Percentiles rank a stretch among this genome's conserved stretches.
These are phyloP conservation scores for Pleurotus tuoliensis DNA, from an alignment of 768 basidiomycete species.

Conservation along the genomic window DNA sequence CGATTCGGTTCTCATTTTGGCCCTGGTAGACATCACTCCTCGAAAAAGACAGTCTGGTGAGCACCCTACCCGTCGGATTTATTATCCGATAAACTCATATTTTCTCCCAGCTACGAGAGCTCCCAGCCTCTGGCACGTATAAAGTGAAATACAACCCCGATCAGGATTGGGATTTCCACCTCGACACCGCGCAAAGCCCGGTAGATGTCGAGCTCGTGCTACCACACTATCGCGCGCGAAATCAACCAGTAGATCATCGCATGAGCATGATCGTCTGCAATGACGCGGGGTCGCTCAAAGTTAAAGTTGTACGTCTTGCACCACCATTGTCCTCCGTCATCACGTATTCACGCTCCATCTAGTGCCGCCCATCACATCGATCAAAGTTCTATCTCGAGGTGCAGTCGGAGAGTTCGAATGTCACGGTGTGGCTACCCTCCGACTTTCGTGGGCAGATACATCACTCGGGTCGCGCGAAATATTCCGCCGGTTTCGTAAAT, in stretches of 20 bases:
- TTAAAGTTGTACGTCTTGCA: conserved; percentile 61
- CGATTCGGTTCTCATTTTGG: background rate
- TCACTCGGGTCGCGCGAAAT: conserved; percentile 45
- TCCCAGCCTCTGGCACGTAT: conserved; percentile 43
- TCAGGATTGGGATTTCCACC: conserved; percentile 62
- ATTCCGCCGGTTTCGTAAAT: conserved; percentile 74
- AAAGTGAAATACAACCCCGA: conserved; percentile 62
- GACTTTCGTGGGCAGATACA: conserved; percentile 72
- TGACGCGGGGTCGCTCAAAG: conserved; percentile 51
- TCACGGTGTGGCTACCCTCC: conserved; percentile 75
- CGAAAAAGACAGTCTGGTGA: conserved; percentile 6
- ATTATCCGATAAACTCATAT: background rate
- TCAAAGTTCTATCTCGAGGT: conserved; percentile 63
- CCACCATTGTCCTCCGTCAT: conserved; percentile 15
- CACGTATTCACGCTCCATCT: conserved; percentile 12
- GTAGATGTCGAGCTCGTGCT: conserved; percentile 67
- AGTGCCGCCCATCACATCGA: conserved; percentile 56
- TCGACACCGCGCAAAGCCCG: conserved; percentile 47
- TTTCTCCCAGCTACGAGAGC: conserved; percentile 15
- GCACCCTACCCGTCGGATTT: background rate
- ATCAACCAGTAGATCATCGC: conserved; percentile 69
- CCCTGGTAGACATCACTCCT: background rate
- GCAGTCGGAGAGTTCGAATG: conserved; percentile 58
- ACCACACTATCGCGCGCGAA: conserved; percentile 74
- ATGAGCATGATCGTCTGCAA: conserved; percentile 65